Base-by-base conservation (phyloP, 495 filamentous ascomycete species). In the Cudoniella acicularis region DNA sequence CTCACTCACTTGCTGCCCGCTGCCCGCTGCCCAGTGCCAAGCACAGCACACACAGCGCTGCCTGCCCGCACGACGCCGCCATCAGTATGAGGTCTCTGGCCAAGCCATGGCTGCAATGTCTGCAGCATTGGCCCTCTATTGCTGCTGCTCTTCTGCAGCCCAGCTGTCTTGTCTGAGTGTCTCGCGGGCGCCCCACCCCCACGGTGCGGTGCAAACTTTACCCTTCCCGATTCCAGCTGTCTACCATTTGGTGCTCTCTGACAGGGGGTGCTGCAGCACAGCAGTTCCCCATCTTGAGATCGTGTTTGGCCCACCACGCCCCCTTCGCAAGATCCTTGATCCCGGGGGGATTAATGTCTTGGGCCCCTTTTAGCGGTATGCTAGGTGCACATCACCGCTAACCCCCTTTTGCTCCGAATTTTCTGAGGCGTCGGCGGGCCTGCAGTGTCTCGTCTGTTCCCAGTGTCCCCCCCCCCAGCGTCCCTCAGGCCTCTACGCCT, bases 281-380 rank as follows among this genome's bases (percentile, higher is more conserved):
- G 45, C 22, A 22, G 20, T 22, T 2, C 22, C 22, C 52, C 51
- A 64, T 49, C 47, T 53, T 26, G 48, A 55, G 21, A 56, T 52
- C 51, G 51, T 59, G 59, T 54, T 59, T 58, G 63, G 59, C 59
- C 45, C n/a, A n/a, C n/a, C n/a, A n/a, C n/a, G n/a, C n/a, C n/a
- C n/a, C n/a, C 63, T 52, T 61, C 61, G 58, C 59, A 62, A 62
- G 63, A 62, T 52, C 59, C 63, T 43, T 56, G 63, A 62, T 49
- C 63, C 63, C 22, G 40, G 55, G 8, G n/a, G 17, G n/a, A n/a
- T n/a, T 40, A 18, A 22, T 62, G 52, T 62, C 59, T 62, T 66
- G 51, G 59, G 56, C 60, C 63, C 54, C 48, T 57, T 61, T 60
- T 50, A 40, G 61, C 56, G 55, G 13, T 24, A 57, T 61, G 48